Percentiles rank a stretch among this genome's conserved stretches.
These are phyloP conservation scores for Lachnellula cervina DNA, from an alignment of 2,329 filamentous ascomycete genomes.

Conservation along the genomic window DNA sequence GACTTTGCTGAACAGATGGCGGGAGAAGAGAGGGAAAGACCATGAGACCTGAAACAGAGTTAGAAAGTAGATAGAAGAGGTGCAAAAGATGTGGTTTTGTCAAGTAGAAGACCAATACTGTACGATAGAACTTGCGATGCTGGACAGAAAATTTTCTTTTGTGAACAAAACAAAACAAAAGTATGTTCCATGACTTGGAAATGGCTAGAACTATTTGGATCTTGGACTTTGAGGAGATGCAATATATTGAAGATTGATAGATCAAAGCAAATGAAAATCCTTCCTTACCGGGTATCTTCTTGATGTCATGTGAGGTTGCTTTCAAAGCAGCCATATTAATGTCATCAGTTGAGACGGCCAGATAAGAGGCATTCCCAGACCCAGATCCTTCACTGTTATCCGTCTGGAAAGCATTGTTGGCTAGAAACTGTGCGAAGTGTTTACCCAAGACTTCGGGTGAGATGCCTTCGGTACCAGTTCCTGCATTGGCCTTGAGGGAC, in stretches of 20 bases:
- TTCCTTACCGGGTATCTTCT: conserved; percentile 59
- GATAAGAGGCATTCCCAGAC: background rate
- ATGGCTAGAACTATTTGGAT: too few relatives aligned
- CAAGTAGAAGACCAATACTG: background rate
- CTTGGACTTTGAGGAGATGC: too few relatives aligned
- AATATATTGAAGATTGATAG: background rate
- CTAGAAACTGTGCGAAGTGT: background rate
- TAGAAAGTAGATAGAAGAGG: conserved; percentile 10
- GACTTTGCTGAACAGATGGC: conserved; percentile 57
- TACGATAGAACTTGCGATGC: background rate
- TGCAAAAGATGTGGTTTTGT: conserved; percentile 10
- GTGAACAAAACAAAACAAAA: too few relatives aligned
- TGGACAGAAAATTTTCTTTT: too few relatives aligned
- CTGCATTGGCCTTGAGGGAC: background rate
- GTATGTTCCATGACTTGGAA: too few relatives aligned
- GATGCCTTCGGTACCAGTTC: background rate
- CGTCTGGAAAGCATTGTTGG: background rate
- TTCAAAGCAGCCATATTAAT: background rate
- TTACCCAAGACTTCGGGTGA: background rate
- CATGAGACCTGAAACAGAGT: conserved; percentile 59
- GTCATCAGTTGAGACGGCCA: background rate
- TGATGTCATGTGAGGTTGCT: conserved; percentile 52
- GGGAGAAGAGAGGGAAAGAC: conserved; percentile 74
- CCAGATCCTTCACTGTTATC: background rate
- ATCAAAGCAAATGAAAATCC: background rate